Base-by-base conservation (phyloP, 2,329 filamentous ascomycete genomes). In the Verruconis gallopava region DNA sequence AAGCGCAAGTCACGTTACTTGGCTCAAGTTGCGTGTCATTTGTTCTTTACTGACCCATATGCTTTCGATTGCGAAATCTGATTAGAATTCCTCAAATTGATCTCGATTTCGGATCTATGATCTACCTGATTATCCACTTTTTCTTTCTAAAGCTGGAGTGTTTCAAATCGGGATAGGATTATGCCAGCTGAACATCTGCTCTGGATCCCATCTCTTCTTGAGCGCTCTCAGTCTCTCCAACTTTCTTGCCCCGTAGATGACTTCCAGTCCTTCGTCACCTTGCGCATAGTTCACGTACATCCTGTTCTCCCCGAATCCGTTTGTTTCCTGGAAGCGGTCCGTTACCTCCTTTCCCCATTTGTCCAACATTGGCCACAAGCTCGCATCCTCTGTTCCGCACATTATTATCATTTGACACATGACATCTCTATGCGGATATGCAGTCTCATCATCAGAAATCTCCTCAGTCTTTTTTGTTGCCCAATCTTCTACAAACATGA, bases 221-320 rank as follows among this genome's bases (percentile, higher is more conserved):
- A 62, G 42, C 1, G 40, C 47, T 43, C 47, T 44, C 5, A 62
- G 49, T 41, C 48, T 55, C 30, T 55, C 40, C 33, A 59, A 40
- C 17, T 55, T 47, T 55, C 55, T 59, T 3, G 44, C 12, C 1
- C 58, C 59, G 43, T 61, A 63, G 44, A 55, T 47, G 0, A 44
- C 46, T 41, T 55, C 46, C 11, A 50, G 46, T 1, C 44, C 45
- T 40, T 61, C 59, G 14, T 53, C 49, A 9, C 57, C 55, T 39
- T 51, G 50, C 2, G 58, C 59, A 43, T 60, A 61, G 43, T 60
- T 60, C 2, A 60, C 51, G 40, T 62, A 61, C 2, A 50, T 46
- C 13, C 54, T 48, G 33, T 53, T 46, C 1, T 47, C 38, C 37
- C 42, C 47, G 1, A 50, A 48, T 4, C 25, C 30, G 3, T 49